Conservation (phyloP, 1,284 basidiomycete genomes). For the Cutaneotrichosporon sp. region DNA sequence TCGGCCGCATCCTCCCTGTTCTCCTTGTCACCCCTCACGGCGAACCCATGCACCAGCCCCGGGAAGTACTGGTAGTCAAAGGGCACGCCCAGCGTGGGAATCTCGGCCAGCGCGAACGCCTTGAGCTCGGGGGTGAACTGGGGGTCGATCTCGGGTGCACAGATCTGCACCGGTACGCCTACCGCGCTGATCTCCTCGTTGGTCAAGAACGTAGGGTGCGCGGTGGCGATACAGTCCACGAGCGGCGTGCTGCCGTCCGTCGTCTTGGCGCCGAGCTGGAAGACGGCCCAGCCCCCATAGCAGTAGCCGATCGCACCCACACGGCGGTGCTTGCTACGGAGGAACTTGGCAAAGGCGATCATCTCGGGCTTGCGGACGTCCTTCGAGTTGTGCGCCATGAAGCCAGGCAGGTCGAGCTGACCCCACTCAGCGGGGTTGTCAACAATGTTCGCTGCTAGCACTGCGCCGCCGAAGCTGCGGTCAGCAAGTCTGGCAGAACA, state of each 20-base stretch:
- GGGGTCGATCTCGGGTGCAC: constrained; percentile 1
- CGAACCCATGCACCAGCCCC: background rate
- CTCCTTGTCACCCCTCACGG: constrained; percentile 3
- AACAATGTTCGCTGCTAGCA: no score
- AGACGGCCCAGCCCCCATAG: constrained; percentile 3
- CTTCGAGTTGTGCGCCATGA: constrained; percentile 2
- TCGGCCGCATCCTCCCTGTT: constrained; percentile 7
- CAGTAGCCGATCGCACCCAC: constrained; percentile 2
- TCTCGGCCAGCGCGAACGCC: background rate
- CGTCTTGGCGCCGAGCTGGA: constrained; percentile 4
- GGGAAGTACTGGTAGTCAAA: constrained; percentile 6
- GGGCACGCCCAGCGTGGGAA: constrained; percentile 1
- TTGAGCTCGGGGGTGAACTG: constrained; percentile 8
- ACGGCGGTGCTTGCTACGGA: constrained; percentile 1
- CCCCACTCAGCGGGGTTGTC: no score
- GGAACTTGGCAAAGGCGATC: background rate
- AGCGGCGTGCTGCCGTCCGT: constrained; percentile 1
- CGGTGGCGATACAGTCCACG: background rate
- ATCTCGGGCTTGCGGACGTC: constrained; percentile 5
- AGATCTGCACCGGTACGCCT: constrained; percentile 6
- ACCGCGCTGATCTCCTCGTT: constrained; percentile 2
- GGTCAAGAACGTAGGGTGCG: constrained; percentile 2
- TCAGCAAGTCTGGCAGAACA: no score
- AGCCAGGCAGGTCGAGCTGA: constrained; percentile 2
- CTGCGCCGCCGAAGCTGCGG: no score